A percentile compares a stretch with the other conserved stretches of the same genome.
phyloP scores from a whole-genome alignment of 805 yeast genomes.

The Candida tibetensis region DNA sequence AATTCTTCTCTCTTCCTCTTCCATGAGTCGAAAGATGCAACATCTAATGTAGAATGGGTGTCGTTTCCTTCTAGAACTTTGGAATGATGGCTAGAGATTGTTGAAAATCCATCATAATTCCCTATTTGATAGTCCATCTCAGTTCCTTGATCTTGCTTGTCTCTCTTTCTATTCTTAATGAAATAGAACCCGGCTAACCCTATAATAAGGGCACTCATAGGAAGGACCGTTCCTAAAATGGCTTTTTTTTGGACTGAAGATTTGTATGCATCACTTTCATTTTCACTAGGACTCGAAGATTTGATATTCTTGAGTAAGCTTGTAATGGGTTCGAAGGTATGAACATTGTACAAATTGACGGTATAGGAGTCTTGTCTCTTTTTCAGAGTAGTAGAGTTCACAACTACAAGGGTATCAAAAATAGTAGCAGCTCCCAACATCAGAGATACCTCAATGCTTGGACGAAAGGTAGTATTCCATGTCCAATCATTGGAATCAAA shows the following conservation, averaged over 20 bases:
- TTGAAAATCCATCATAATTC: conserved; percentile 20
- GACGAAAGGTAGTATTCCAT: conserved; percentile 33
- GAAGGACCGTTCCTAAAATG: conserved; percentile 38
- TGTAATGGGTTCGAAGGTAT: conserved; percentile 30
- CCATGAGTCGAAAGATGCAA: conserved; percentile 52
- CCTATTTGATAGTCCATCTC: conserved; percentile 31
- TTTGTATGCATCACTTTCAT: conserved; percentile 28
- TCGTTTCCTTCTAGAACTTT: conserved; percentile 20
- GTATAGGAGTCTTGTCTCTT: conserved; percentile 27
- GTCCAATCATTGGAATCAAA: conserved; percentile 30
- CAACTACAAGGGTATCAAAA: conserved; percentile 48
- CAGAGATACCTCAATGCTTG: conserved; percentile 17
- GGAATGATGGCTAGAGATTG: conserved; percentile 4
- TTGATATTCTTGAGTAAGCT: conserved; percentile 23
- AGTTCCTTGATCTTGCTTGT: conserved; percentile 10
- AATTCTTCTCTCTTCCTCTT: conserved; percentile 47
- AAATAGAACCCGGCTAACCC: conserved; percentile 15
- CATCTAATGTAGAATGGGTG: conserved; percentile 40
- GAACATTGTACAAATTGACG: conserved; percentile 42
- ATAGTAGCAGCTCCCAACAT: conserved; percentile 52
- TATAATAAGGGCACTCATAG: conserved; percentile 22
- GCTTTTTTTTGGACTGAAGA: conserved; percentile 23
- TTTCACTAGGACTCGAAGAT: conserved; percentile 18
- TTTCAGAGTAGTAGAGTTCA: conserved; percentile 21
- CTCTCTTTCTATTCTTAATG: conserved; percentile 19